phyloP scores from a whole-genome alignment of 345 rosid species.

The Adansonia digitata region DNA sequence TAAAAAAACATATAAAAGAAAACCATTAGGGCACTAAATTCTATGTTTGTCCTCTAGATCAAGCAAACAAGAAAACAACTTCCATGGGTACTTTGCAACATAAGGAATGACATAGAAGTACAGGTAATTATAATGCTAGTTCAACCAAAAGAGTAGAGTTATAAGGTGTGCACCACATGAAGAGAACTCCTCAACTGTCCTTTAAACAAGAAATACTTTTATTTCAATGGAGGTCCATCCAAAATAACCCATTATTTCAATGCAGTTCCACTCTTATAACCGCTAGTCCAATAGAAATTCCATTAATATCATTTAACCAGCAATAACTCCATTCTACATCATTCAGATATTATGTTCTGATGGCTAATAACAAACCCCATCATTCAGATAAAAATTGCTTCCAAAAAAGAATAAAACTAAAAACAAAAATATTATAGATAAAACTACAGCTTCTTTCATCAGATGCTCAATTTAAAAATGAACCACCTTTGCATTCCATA shows the following conservation, averaged over 20 bases:
- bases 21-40: background rate
- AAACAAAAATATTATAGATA: background rate
- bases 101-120: background rate
- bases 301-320: background rate
- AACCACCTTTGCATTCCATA: slow-evolving; percentile 96
- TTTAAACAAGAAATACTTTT: background rate
- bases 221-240: background rate
- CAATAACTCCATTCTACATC: too few relatives aligned
- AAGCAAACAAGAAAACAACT: background rate
- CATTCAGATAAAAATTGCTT: background rate
- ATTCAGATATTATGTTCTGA: background rate
- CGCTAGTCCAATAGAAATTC: background rate
- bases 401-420: background rate
- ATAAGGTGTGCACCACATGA: background rate
- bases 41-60: background rate
- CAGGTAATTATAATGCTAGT: background rate
- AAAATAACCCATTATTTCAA: background rate
- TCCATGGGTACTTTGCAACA: background rate
- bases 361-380: background rate
- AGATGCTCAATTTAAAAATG: background rate
- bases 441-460: background rate
- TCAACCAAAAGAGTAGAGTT: background rate
- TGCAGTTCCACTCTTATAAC: background rate
- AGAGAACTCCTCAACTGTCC: background rate
- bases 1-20: background rate